phyloP scores from a whole-genome alignment of 83 land plant species.

The Diphasiastrum complanatum region DNA sequence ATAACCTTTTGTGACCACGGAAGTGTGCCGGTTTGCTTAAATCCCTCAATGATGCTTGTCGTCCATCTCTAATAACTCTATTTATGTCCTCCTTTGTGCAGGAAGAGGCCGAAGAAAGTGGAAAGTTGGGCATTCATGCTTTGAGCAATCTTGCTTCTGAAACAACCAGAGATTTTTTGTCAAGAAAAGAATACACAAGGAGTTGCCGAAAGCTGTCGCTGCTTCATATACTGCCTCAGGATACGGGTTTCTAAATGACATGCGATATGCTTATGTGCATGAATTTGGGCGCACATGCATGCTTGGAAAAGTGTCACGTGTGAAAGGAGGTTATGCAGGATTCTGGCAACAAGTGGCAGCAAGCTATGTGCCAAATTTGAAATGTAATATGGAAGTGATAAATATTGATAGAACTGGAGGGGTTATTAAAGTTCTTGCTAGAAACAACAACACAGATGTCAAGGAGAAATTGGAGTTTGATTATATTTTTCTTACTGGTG shows the following conservation, averaged over 20 bases:
- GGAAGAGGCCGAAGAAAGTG: constrained; percentile 35
- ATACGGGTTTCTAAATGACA: constrained; percentile 48
- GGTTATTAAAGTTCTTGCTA: constrained; percentile 18
- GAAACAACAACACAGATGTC: constrained; percentile 13
- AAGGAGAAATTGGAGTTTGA: constrained; percentile 37
- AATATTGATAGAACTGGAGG: constrained; percentile 21
- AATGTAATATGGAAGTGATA: constrained; percentile 33
- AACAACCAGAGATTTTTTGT: constrained; percentile 30
- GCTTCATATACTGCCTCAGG: constrained; percentile 55
- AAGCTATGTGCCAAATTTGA: constrained; percentile 27
- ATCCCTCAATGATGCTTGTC: no score
- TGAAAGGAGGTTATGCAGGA: constrained; percentile 46
- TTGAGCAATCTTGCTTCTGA: constrained; percentile 38
- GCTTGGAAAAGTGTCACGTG: constrained; percentile 51
- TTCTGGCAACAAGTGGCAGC: constrained; percentile 39
- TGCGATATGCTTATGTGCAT: constrained; percentile 59
- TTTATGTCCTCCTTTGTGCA: constrained; percentile 9
- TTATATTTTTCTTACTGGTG: constrained; percentile 43
- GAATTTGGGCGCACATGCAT: constrained; percentile 52
- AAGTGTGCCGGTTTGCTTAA: no score
- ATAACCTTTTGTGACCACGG: no score
- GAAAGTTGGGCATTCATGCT: constrained; percentile 45
- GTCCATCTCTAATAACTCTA: no score
- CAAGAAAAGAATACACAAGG: constrained; percentile 13
- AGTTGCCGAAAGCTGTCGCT: constrained; percentile 46